phyloP scores from a whole-genome alignment of 176 grass and related monocot species.

The Hordeum marinum region DNA sequence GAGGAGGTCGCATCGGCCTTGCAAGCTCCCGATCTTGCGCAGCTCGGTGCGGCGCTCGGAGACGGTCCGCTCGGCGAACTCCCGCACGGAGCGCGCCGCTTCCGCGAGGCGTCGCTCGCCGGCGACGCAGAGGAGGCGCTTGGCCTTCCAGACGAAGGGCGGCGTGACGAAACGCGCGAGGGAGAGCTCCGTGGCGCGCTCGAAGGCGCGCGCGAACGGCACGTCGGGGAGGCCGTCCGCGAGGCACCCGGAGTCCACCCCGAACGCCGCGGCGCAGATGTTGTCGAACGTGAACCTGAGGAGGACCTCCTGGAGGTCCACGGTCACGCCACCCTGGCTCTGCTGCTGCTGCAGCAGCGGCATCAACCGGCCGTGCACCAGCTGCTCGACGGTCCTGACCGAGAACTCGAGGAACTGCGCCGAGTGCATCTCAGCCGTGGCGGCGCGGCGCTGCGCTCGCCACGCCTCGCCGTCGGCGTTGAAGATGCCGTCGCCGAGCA shows the following conservation, averaged over 20 bases:
- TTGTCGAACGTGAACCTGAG: constrained; percentile 92
- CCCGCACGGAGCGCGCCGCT: constrained; percentile 44
- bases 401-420: constrained; percentile 58
- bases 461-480: constrained; percentile 70
- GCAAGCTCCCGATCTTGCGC: constrained; percentile 30
- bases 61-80: constrained; percentile 55
- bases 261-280: constrained; percentile 76
- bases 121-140: constrained; percentile 47
- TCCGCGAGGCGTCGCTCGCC: constrained; percentile 51
- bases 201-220: constrained; percentile 81
- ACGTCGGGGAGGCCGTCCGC: constrained; percentile 58
- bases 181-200: constrained; percentile 66
- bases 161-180: constrained; percentile 68
- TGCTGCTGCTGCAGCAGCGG: constrained; percentile 34
- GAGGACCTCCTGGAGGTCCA: constrained; percentile 82
- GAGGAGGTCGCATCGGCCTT: constrained; percentile 53
- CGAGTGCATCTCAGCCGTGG: constrained; percentile 81
- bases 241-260: constrained; percentile 69
- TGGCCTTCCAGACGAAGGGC: constrained; percentile 78
- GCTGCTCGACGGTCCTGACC: constrained; percentile 22
- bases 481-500: constrained; percentile 88
- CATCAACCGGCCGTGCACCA: constrained; percentile 43
- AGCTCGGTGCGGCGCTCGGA: constrained; percentile 51
- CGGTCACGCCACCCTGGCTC: neutral
- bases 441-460: constrained; percentile 67